Percentiles rank a stretch among this genome's conserved stretches.
Evolutionary conservation across 768 basidiomycete genomes (phyloP).

Genomic region (Hortiboletus campestris): DNA sequence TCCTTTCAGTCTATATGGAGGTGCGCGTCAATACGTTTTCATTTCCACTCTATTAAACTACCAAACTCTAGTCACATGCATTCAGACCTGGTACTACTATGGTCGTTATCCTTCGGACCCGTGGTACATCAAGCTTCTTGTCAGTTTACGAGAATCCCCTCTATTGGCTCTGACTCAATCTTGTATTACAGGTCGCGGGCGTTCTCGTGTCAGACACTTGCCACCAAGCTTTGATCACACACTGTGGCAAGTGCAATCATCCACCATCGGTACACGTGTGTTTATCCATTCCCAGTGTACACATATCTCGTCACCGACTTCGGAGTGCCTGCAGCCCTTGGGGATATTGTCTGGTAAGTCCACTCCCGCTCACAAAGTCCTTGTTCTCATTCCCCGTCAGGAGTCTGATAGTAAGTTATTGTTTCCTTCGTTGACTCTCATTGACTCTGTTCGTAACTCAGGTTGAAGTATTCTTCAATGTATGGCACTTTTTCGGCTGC

Average conservation of each 20-base stretch:
- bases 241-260: constrained; percentile 40
- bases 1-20: constrained; percentile 48
- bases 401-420: constrained; percentile 26
- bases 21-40: constrained; percentile 28
- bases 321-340: constrained; percentile 27
- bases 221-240: constrained; percentile 57
- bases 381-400: constrained; percentile 10
- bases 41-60: constrained; percentile 5
- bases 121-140: constrained; percentile 51
- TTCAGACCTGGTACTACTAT: constrained; percentile 60
- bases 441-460: constrained; percentile 17
- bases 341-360: constrained; percentile 44
- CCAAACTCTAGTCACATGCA: constrained; percentile 44
- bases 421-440: background rate
- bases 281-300: constrained; percentile 38
- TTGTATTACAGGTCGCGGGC: constrained; percentile 42
- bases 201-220: constrained; percentile 54
- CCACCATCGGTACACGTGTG: background rate
- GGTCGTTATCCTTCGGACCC: constrained; percentile 47
- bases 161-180: background rate
- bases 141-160: constrained; percentile 23
- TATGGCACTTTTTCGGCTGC: background rate
- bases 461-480: constrained; percentile 58
- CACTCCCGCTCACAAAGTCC: background rate
- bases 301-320: constrained; percentile 47